Evolutionary conservation across 1,284 basidiomycete genomes (phyloP), one percentile per base, ranked within the genome.

Genomic region (Farysia itapuensis): DNA sequence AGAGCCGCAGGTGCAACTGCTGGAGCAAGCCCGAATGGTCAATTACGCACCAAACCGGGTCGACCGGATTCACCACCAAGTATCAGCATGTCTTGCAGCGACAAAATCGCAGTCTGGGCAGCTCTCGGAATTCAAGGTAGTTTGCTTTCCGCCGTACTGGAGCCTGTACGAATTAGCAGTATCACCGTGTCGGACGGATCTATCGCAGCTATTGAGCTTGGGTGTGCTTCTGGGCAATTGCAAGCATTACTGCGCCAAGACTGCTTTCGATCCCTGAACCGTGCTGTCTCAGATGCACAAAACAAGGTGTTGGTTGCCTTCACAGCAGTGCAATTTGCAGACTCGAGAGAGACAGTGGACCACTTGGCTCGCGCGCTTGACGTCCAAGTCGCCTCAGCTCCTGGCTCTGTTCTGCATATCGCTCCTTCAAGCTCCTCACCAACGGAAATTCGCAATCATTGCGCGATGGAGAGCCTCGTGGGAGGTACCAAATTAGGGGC

Each of bases 31-130:
- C 26, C 26, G n/a, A n/a, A 9, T n/a, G 26, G 26, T 28, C 26
- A 28, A 8, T 43, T 68, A 2, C 58, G 66, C 22, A 68, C 66
- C 11, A 65, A 66, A 23, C 66, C 66, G 15, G 67, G 67, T 7
- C 41, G 69, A 13, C 52, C 64, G 3, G 64, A 72, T 26, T 43
- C 69, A n/a, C 51, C 48, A 11, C 59, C 64, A 0, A 49, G 46
- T 13, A 67, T 59, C 19, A 46, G 43, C 28, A 61, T 65, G 48
- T 67, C 64, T 9, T 72, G 69, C 31, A 53, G 46, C 33, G 69
- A 72, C 39, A 72, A 72, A 38, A 37, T 72, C 21, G 37, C 64
- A 0, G 45, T 67, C 18, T 72, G 69, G 61, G 24, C 50, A 3
- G 24, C 35, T 1, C 24, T 64, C 13, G 69, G 69, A 0, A 43